Percentiles rank a stretch among this genome's conserved stretches.
These are phyloP conservation scores for Saccharomycopsis olivae DNA, from an alignment of 805 yeast genomes.

Conservation along the genomic window DNA sequence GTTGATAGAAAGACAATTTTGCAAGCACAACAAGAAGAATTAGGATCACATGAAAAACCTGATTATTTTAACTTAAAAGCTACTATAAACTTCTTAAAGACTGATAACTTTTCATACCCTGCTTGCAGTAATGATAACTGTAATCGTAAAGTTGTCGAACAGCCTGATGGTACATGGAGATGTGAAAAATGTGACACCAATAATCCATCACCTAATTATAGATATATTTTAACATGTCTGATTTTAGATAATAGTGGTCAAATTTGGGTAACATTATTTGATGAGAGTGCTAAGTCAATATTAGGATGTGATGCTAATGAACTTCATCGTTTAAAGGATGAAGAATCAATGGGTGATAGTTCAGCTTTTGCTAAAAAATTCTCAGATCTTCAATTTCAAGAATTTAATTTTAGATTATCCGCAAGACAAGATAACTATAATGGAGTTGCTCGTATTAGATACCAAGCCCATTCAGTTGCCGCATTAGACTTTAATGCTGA, in stretches of 20 bases:
- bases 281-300: constrained; percentile 66
- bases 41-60: constrained; percentile 68
- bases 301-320: constrained; percentile 61
- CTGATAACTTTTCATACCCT: constrained; percentile 78
- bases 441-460: constrained; percentile 67
- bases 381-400: constrained; percentile 48
- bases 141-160: constrained; percentile 73
- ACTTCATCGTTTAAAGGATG: constrained; percentile 37
- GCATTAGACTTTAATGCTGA: constrained; percentile 49
- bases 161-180: constrained; percentile 70
- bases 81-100: constrained; percentile 55
- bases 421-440: constrained; percentile 81
- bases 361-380: constrained; percentile 35
- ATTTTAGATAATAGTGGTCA: constrained; percentile 77
- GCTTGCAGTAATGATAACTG: constrained; percentile 75
- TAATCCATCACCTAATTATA: constrained; percentile 58
- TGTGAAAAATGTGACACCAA: constrained; percentile 84
- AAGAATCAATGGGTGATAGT: constrained; percentile 27
- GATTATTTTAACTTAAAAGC: constrained; percentile 75
- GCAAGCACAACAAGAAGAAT: constrained; percentile 52
- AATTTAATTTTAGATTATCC: constrained; percentile 63
- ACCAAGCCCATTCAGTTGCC: constrained; percentile 47
- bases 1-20: constrained; percentile 54
- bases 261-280: constrained; percentile 79
- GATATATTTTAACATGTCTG: constrained; percentile 70